phyloP scores from a whole-genome alignment of 2,329 filamentous ascomycete species.

The Fusarium kyushuense region DNA sequence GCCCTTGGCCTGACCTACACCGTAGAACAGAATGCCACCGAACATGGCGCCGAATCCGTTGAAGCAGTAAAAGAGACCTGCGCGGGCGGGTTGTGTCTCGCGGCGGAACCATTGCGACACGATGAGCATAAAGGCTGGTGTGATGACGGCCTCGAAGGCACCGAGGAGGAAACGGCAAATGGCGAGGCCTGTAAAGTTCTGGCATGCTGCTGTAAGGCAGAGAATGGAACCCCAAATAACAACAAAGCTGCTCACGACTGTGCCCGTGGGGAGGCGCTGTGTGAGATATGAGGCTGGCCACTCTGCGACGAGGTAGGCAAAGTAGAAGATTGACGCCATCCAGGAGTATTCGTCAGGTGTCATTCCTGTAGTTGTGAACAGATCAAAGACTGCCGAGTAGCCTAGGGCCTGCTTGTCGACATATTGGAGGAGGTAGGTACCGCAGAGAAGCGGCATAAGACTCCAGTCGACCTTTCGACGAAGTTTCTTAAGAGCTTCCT shows the following conservation, averaged over 20 bases:
- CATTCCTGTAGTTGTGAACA: constrained; percentile 63
- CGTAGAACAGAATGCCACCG: constrained; percentile 63
- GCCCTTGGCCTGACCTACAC: constrained; percentile 63
- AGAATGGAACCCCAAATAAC: constrained; percentile 56
- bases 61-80: constrained; percentile 55
- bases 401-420: constrained; percentile 68
- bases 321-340: constrained; percentile 68
- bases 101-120: constrained; percentile 63
- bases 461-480: constrained; percentile 61
- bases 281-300: constrained; percentile 54
- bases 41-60: constrained; percentile 62
- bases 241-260: constrained; percentile 52
- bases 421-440: constrained; percentile 65
- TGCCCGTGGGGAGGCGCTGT: constrained; percentile 52
- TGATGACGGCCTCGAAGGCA: constrained; percentile 62
- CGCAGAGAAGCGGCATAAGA: constrained; percentile 64
- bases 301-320: constrained; percentile 61
- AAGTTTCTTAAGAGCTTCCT: constrained; percentile 44
- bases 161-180: constrained; percentile 62
- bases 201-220: constrained; percentile 58
- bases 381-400: constrained; percentile 68
- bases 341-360: constrained; percentile 62
- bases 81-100: constrained; percentile 60
- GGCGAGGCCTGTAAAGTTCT: constrained; percentile 59
- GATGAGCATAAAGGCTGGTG: constrained; percentile 64